Base-by-base conservation (phyloP, 163 green algal genomes). In the Chloromonas sp. region DNA sequence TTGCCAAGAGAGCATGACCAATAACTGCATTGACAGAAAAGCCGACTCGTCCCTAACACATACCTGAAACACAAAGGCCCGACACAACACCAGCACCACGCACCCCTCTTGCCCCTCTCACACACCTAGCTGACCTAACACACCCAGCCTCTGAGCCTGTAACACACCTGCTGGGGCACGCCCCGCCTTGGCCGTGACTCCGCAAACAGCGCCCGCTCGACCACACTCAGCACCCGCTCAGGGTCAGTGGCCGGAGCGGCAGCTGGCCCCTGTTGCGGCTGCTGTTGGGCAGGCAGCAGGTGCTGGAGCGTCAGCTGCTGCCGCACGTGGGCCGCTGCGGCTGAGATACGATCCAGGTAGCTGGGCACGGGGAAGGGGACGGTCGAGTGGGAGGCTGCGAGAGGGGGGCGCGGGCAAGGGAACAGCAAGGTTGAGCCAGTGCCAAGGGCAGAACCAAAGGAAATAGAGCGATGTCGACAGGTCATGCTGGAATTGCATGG, bases 181-280 rank as follows among this genome's bases (percentile, higher is more conserved):
- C 36, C 36, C 36, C 36, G 36, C 36, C 36, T 36, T 36, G 36
- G 36, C 36, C 36, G 36, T 36, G 66, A 11, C 8, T 84, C 81
- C 71, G 79, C 70, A 11, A 83, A 89, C 58, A 89, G 71, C 60
- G 70, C 86, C 2, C n/a, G 66, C 61, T 89, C 83, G 71, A 86
- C 79, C 1, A 81, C 83, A 14, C 66, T 14, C 60, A 89, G 82
- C 61, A 85, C 66, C 5, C 14, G 8, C 5, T 70, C 83, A n/a
- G 83, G 74, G 2, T 77, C 36, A 36, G 36, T 36, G 36, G 36
- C 36, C 15, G 2, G 58, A 3, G 79, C 13, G 71, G 79, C 76
- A 60, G 76, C 57, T 59, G 76, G 14, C 8, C 76, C 14, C 76
- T 11, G n/a, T 15, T 60, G 76, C 13, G n/a, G 13, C 14, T 81